Base-by-base conservation (phyloP, 257 asterid species). In the Nicotiana attenuata region DNA sequence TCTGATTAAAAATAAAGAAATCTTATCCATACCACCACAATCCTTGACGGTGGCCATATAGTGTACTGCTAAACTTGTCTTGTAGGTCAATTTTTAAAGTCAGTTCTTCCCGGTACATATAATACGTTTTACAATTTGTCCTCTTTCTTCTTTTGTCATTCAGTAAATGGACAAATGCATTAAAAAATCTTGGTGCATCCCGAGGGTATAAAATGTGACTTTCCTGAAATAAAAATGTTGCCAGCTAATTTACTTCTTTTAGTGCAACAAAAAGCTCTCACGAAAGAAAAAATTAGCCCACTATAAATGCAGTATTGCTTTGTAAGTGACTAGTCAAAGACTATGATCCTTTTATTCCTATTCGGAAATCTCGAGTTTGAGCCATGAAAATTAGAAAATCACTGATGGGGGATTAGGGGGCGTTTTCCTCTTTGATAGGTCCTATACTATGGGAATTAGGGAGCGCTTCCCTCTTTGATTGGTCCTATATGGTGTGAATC, bases 241-340 rank as follows among this genome's bases (percentile, higher is more conserved):
- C 84, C 93, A 87, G 83, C 84, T 26, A 85, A 77, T 71, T 89
- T 89, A 79, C 90, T 85, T 86, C 95, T 93, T 92, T 92, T 91
- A 84, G 89, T 89, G 94, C 91, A 87, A 68, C 22, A 81, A 89
- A 85, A 89, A 61, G 87, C 71, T n/a, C 75, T 28, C 53, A 57
- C 45, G 35, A 78, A 17, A 15, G 5, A 26, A 33, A 33, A 7
- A 91, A 89, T 92, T 71, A 71, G 78, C 24, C 90, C 89, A 85
- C 84, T n/a, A 73, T 85, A 87, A 85, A 90, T 90, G 87, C 84
- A 86, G 86, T 78, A 68, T 20, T 84, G 71, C 84, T 85, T 87
- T 85, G 81, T 85, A 77, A 79, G 81, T 81, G 77, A 69, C 57
- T n/a, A 69, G 77, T 38, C 77, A 41, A 69, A 69, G 57, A 5